Conservation (phyloP, 306 rosid species). For the Chamaecrista fasciculata region DNA sequence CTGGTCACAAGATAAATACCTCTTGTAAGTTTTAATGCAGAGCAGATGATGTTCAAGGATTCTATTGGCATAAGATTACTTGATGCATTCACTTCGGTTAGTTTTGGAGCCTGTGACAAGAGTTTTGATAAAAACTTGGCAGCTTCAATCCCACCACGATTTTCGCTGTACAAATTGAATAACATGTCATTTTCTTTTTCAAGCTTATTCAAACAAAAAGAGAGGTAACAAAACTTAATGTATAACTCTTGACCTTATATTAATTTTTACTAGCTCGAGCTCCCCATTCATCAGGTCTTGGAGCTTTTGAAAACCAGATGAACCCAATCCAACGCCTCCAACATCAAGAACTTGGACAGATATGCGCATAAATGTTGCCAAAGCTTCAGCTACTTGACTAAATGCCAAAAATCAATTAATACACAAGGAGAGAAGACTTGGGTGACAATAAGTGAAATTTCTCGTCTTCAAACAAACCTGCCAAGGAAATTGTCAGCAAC, state of each 20-base stretch:
- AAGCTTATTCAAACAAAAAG: conserved; percentile 26
- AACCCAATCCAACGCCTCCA: conserved; percentile 63
- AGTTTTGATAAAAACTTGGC: conserved; percentile 69
- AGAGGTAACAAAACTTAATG: conserved; percentile 19
- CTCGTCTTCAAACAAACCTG: conserved; percentile 56
- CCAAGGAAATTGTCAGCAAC: conserved; percentile 84
- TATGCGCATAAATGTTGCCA: conserved; percentile 56
- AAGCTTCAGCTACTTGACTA: conserved; percentile 64
- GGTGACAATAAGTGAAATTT: conserved; percentile 22
- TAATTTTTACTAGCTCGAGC: conserved; percentile 56
- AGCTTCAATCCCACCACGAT: conserved; percentile 73
- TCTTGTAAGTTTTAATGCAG: conserved; percentile 57
- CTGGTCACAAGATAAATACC: conserved; percentile 44
- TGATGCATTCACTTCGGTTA: conserved; percentile 63
- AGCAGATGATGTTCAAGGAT: conserved; percentile 51
- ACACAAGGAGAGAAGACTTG: conserved; percentile 25
- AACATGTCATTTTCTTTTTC: conserved; percentile 20
- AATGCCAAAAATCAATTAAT: conserved; percentile 38
- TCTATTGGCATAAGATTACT: conserved; percentile 69
- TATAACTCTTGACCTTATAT: conserved; percentile 61
- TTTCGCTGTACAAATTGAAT: conserved; percentile 53
- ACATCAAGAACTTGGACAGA: conserved; percentile 60
- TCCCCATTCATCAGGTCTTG: conserved; percentile 46
- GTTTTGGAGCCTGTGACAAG: conserved; percentile 57
- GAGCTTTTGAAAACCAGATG: conserved; percentile 67